phyloP scores from a whole-genome alignment of 345 rosid genomes.

The Salix suchowensis region DNA sequence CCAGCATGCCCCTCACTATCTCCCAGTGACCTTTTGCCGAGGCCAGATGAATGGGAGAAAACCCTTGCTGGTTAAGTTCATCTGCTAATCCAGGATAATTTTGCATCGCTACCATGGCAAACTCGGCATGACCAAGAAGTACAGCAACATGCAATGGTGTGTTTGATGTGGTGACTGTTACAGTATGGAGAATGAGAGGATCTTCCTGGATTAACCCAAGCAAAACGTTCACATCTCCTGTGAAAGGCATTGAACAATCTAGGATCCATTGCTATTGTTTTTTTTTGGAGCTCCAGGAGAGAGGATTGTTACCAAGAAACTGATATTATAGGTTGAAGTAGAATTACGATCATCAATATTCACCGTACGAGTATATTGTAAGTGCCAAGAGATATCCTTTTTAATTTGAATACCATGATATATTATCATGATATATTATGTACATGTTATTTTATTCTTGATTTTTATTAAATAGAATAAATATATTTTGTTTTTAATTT shows the following conservation, averaged over 20 bases:
- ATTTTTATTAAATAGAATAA: too few relatives aligned
- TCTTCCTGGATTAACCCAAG: not conserved
- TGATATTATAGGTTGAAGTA: too few relatives aligned
- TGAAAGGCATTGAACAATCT: not conserved
- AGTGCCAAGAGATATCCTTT: too few relatives aligned
- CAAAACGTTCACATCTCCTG: not conserved
- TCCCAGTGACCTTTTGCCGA: not conserved
- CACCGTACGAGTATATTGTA: too few relatives aligned
- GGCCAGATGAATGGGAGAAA: not conserved
- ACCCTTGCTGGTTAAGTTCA: not conserved
- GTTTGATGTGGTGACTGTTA: not conserved
- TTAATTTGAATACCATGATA: too few relatives aligned
- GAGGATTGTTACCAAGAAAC: too few relatives aligned
- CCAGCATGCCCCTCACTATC: not conserved
- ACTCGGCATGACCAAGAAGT: not conserved
- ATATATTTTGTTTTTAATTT: too few relatives aligned
- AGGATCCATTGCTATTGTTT: not conserved
- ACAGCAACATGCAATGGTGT: constrained; percentile 11
- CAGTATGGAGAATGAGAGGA: not conserved
- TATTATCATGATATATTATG: too few relatives aligned
- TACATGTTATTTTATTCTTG: too few relatives aligned
- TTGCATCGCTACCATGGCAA: not conserved
- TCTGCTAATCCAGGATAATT: not conserved
- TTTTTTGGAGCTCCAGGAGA: too few relatives aligned
- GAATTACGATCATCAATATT: too few relatives aligned